Conservation (phyloP, 2,329 filamentous ascomycete species). For the Myriosclerotinia duriaeana region DNA sequence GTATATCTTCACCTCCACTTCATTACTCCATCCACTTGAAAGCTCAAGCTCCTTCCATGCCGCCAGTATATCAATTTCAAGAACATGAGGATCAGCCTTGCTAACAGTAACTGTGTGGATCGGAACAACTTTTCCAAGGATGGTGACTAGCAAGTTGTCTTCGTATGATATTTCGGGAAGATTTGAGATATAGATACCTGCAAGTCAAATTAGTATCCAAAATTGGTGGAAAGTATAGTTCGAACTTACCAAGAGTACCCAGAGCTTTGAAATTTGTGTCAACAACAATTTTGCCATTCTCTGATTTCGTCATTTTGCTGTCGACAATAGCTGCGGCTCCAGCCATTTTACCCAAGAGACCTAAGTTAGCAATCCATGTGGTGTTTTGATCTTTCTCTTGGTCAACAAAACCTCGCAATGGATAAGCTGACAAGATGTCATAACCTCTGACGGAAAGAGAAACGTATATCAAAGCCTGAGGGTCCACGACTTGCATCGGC, state of each 20-base stretch:
- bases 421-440: constrained; percentile 78
- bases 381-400: constrained; percentile 40
- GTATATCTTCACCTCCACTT: constrained; percentile 59
- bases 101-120: constrained; percentile 61
- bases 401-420: constrained; percentile 57
- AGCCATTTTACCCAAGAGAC: constrained; percentile 85
- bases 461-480: constrained; percentile 57
- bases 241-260: constrained; percentile 62
- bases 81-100: constrained; percentile 53
- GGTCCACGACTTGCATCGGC: constrained; percentile 48
- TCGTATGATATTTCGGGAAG: constrained; percentile 60
- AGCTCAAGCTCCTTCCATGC: constrained; percentile 78
- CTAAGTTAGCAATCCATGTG: constrained; percentile 66
- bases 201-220: constrained; percentile 21
- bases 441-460: constrained; percentile 66
- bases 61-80: constrained; percentile 72
- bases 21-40: constrained; percentile 74
- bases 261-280: constrained; percentile 76
- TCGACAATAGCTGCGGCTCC: constrained; percentile 74
- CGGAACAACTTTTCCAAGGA: constrained; percentile 71
- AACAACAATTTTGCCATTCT: constrained; percentile 62
- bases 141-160: constrained; percentile 69
- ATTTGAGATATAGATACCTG: constrained; percentile 74
- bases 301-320: constrained; percentile 57
- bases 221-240: background rate